These are phyloP conservation scores for Asterophora parasitica DNA, from an alignment of 768 basidiomycete genomes.

Conservation along the genomic window DNA sequence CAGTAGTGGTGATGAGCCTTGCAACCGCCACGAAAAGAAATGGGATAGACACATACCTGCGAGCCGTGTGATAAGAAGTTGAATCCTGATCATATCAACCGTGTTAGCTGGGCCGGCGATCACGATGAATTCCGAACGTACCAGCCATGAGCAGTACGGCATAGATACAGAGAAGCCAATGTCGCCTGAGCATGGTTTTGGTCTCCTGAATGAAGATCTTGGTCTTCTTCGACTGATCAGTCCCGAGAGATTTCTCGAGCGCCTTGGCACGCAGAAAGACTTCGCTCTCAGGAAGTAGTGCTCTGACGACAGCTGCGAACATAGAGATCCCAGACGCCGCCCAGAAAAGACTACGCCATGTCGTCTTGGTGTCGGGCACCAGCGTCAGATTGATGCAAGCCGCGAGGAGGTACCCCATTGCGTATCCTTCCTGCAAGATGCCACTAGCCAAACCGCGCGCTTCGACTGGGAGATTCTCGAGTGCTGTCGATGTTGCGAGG, in stretches of 20 bases:
- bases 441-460: slow-evolving; percentile 83
- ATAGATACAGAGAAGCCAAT: slow-evolving; percentile 84
- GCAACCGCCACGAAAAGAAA: neutral
- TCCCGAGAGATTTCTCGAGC: slow-evolving; percentile 53
- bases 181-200: slow-evolving; percentile 67
- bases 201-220: slow-evolving; percentile 70
- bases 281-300: slow-evolving; percentile 71
- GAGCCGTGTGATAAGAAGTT: slow-evolving; percentile 55
- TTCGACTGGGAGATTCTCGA: slow-evolving; percentile 87
- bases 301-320: slow-evolving; percentile 64
- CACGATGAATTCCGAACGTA: neutral
- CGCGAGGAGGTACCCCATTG: slow-evolving; percentile 78
- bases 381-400: slow-evolving; percentile 76
- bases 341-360: slow-evolving; percentile 85
- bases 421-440: slow-evolving; percentile 85
- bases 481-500: slow-evolving; percentile 70
- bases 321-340: slow-evolving; percentile 64
- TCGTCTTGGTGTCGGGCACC: slow-evolving; percentile 37
- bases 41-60: slow-evolving; percentile 31
- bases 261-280: slow-evolving; percentile 64
- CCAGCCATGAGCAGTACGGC: slow-evolving; percentile 40
- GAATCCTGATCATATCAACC: slow-evolving; percentile 30
- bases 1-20: slow-evolving; percentile 20
- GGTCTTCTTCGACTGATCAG: slow-evolving; percentile 53
- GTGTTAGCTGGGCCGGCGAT: neutral